phyloP scores from a whole-genome alignment of 2,329 filamentous ascomycete species.

The Aspergillus floridensis region DNA sequence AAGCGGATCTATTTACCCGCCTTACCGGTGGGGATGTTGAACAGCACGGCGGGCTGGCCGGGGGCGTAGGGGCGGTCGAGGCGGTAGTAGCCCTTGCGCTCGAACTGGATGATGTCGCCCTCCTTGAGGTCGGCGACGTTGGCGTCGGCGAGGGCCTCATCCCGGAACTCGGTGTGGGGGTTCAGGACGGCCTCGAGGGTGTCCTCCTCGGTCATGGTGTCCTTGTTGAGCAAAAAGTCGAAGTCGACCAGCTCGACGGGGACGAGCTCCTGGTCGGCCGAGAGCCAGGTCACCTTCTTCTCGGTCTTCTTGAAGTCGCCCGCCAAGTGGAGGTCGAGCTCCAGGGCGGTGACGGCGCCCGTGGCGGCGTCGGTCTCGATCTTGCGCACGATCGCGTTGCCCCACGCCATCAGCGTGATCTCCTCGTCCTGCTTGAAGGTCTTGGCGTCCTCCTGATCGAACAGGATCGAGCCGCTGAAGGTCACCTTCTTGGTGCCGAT shows the following conservation, averaged over 20 bases:
- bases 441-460: constrained; percentile 85
- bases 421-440: constrained; percentile 82
- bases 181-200: constrained; percentile 80
- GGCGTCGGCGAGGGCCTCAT: constrained; percentile 73
- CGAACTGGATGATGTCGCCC: constrained; percentile 92
- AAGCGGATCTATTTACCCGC: constrained; percentile 27
- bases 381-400: constrained; percentile 55
- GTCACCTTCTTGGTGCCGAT: constrained; percentile 83
- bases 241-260: constrained; percentile 89
- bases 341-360: constrained; percentile 65
- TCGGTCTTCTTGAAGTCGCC: constrained; percentile 93
- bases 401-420: constrained; percentile 96
- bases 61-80: constrained; percentile 66
- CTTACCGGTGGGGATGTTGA: constrained; percentile 69
- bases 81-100: constrained; percentile 88
- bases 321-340: constrained; percentile 82
- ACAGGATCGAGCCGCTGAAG: constrained; percentile 69
- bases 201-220: constrained; percentile 87
- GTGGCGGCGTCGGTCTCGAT: constrained; percentile 50
- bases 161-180: constrained; percentile 69
- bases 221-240: constrained; percentile 92
- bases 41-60: constrained; percentile 61
- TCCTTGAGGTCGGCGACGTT: constrained; percentile 76
- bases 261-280: constrained; percentile 72
- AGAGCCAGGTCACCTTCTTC: constrained; percentile 96